Conservation (phyloP, 176 grass and related monocot genomes). For the Pontederia paniculata region DNA sequence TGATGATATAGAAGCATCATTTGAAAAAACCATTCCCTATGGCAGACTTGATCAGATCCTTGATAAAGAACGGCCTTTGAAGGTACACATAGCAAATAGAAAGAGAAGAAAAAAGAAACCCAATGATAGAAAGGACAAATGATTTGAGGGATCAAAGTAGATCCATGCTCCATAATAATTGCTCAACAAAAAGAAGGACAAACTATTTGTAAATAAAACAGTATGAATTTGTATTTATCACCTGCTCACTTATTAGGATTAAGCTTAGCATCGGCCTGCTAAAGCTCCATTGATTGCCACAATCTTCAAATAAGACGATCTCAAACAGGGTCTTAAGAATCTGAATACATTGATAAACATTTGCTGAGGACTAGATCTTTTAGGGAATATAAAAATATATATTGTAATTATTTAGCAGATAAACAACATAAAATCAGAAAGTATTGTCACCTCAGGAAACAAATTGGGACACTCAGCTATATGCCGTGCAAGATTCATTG, state of each 20-base stretch:
- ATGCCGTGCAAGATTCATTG: conserved; percentile 78
- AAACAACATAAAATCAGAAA: not conserved
- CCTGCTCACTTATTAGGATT: conserved; percentile 99
- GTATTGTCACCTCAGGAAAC: conserved; percentile 65
- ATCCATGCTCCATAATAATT: too few species aligned
- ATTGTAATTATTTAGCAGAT: conserved; percentile 8
- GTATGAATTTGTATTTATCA: conserved; percentile 5
- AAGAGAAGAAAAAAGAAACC: too few species aligned
- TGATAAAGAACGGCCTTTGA: too few species aligned
- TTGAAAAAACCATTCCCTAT: too few species aligned
- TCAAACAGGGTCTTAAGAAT: conserved; percentile 98
- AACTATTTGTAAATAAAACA: not conserved
- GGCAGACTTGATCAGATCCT: too few species aligned
- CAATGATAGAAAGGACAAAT: too few species aligned
- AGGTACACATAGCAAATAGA: too few species aligned
- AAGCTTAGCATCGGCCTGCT: conserved; percentile 96
- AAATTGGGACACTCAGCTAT: conserved; percentile 77
- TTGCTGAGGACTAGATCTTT: not conserved
- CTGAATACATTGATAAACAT: conserved; percentile 18
- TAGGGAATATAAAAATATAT: not conserved
- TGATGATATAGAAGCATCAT: too few species aligned
- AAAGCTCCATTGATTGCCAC: conserved; percentile 98
- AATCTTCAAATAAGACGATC: conserved; percentile 93
- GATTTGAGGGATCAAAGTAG: too few species aligned
- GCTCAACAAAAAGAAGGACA: not conserved